A percentile compares a stretch with the other conserved stretches of the same genome.
Conservation (phyloP, 176 grass and related monocot species). For the Leersia perrieri region DNA sequence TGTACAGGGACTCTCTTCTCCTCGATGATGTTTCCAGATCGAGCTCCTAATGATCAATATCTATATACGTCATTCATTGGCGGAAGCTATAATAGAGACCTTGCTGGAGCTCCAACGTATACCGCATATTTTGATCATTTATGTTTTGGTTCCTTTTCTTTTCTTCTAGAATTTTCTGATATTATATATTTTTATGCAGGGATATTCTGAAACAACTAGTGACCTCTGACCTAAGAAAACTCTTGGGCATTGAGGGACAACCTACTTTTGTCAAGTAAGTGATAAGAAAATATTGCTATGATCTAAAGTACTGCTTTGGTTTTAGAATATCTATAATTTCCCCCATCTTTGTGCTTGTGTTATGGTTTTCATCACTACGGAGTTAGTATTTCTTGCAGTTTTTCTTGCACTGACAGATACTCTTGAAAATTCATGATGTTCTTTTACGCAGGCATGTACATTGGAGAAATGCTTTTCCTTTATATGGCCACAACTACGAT, state of each 20-base stretch:
- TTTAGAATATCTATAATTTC: not conserved
- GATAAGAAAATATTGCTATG: not conserved
- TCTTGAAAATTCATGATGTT: slow-evolving; percentile 16
- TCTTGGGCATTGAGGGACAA: slow-evolving; percentile 68
- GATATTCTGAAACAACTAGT: slow-evolving; percentile 71
- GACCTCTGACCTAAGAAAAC: slow-evolving; percentile 71
- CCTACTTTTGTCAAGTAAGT: slow-evolving; percentile 91
- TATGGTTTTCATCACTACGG: slow-evolving; percentile 4
- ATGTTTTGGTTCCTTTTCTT: slow-evolving; percentile 15
- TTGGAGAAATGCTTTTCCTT: slow-evolving; percentile 96
- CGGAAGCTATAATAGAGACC: slow-evolving; percentile 88
- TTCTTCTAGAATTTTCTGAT: slow-evolving; percentile 29
- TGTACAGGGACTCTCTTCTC: slow-evolving; percentile 89
- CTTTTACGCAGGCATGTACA: slow-evolving; percentile 71
- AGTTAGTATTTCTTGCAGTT: not conserved
- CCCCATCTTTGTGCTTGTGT: not conserved
- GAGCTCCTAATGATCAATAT: slow-evolving; percentile 84
- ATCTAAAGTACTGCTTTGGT: not conserved
- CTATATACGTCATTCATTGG: slow-evolving; percentile 92
- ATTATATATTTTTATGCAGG: slow-evolving; percentile 49
- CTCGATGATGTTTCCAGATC: slow-evolving; percentile 99
- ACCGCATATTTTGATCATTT: slow-evolving; percentile 16
- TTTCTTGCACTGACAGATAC: not conserved
- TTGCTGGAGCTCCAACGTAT: slow-evolving; percentile 89
- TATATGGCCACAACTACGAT: slow-evolving; percentile 80